Evolutionary conservation across 345 rosid genomes (phyloP).

Genomic region (Erodium maritimum): DNA sequence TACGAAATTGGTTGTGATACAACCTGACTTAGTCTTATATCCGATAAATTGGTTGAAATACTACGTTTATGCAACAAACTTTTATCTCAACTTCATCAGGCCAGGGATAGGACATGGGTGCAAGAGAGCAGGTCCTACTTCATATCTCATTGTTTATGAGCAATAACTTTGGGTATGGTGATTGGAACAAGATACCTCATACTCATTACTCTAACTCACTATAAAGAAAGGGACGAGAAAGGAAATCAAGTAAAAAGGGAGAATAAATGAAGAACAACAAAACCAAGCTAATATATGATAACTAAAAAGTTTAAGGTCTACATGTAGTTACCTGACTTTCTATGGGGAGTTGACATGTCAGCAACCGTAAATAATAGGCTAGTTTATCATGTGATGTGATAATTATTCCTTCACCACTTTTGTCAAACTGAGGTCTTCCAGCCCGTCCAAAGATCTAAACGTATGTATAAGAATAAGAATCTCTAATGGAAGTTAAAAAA

Average conservation of each 20-base stretch:
- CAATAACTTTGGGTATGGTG: too few species aligned
- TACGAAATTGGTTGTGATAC: too few species aligned
- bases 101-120: not conserved
- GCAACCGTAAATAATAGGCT: constrained; percentile 75
- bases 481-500: too few species aligned
- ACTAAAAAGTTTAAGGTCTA: not conserved
- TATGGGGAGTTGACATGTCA: constrained; percentile 94
- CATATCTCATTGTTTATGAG: too few species aligned
- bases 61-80: not conserved
- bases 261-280: not conserved
- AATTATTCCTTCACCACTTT: constrained; percentile 96
- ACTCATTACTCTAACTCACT: too few species aligned
- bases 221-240: too few species aligned
- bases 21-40: too few species aligned
- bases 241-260: too few species aligned
- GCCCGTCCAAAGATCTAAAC: constrained; percentile 95
- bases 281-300: not conserved
- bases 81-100: not conserved
- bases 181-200: too few species aligned
- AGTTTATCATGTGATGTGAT: constrained; percentile 94
- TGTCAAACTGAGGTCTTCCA: constrained; percentile 99
- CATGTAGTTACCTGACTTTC: constrained; percentile 78
- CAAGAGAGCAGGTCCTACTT: not conserved
- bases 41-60: too few species aligned
- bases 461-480: constrained; percentile 7